Percentiles rank a stretch among this genome's conserved stretches.
Evolutionary conservation across 1,139 yeast genomes (phyloP).

Genomic region (Pichia terricola): DNA sequence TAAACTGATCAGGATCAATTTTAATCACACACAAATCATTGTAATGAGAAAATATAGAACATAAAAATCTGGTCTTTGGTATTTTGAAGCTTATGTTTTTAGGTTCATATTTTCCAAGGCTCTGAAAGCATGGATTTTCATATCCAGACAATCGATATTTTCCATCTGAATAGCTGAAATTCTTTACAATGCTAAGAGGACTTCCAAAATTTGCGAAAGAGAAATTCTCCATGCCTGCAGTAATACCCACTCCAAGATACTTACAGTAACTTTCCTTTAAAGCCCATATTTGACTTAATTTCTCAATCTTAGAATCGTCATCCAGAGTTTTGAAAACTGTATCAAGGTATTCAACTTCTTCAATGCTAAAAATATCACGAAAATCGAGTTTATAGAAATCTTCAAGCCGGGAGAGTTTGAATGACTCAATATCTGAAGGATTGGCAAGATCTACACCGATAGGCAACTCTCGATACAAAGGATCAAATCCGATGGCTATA

Average conservation of each 20-base stretch:
- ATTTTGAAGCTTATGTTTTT: slow-evolving; percentile 4
- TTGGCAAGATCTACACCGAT: slow-evolving; percentile 62
- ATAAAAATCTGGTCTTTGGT: slow-evolving; percentile 3
- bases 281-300: slow-evolving; percentile 56
- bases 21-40: slow-evolving; percentile 1
- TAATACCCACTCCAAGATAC: slow-evolving; percentile 51
- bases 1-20: slow-evolving; percentile 4
- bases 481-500: slow-evolving; percentile 31
- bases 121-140: too few relatives aligned
- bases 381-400: slow-evolving; percentile 33
- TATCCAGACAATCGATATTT: too few relatives aligned
- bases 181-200: too few relatives aligned
- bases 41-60: slow-evolving; percentile 11
- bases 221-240: slow-evolving; percentile 35
- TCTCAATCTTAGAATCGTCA: slow-evolving; percentile 12
- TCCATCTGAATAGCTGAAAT: too few relatives aligned
- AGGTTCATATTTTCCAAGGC: not conserved
- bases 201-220: slow-evolving; percentile 15
- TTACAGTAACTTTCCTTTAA: slow-evolving; percentile 64
- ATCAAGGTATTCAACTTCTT: slow-evolving; percentile 31
- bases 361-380: slow-evolving; percentile 36
- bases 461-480: slow-evolving; percentile 15
- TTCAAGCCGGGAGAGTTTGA: slow-evolving; percentile 22
- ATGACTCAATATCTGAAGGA: slow-evolving; percentile 33
- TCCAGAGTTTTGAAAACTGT: slow-evolving; percentile 2